A percentile compares a stretch with the other conserved stretches of the same genome.
phyloP scores from a whole-genome alignment of 495 filamentous ascomycete genomes.

The Polyplosphaeria fusca region DNA sequence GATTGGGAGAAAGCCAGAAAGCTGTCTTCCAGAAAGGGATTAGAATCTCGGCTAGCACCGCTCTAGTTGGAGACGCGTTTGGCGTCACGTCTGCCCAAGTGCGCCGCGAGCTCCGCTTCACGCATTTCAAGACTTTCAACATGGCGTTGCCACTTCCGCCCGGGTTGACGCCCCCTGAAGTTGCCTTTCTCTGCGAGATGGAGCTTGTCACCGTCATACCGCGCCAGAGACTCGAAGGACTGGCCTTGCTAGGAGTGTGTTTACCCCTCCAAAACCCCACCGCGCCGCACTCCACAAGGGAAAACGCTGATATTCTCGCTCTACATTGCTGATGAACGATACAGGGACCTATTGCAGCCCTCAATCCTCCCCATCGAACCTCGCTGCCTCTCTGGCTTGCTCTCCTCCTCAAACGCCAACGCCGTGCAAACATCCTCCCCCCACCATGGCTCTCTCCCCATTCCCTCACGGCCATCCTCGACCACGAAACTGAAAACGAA shows the following conservation, averaged over 20 bases:
- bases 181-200: constrained; percentile 96
- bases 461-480: constrained; percentile 70
- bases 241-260: constrained; percentile 79
- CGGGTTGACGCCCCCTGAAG: constrained; percentile 82
- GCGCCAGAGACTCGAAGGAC: constrained; percentile 80
- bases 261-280: constrained; percentile 3
- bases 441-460: constrained; percentile 80
- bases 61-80: background rate
- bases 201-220: constrained; percentile 89
- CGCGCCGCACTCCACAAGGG: background rate
- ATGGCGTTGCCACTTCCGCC: constrained; percentile 84
- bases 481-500: constrained; percentile 68
- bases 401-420: constrained; percentile 92
- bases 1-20: background rate
- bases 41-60: constrained; percentile 27
- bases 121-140: too few relatives aligned
- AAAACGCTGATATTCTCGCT: constrained; percentile 1
- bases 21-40: too few relatives aligned
- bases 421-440: constrained; percentile 87
- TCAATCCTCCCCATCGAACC: constrained; percentile 77
- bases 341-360: constrained; percentile 71
- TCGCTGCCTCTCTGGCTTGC: constrained; percentile 91
- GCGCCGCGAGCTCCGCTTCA: too few relatives aligned
- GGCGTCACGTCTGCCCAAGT: too few relatives aligned
- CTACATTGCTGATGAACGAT: background rate